A percentile compares a stretch with the other conserved stretches of the same genome.
These are phyloP conservation scores for Euphorbia tirucalli DNA, from an alignment of 345 rosid species.

Conservation along the genomic window DNA sequence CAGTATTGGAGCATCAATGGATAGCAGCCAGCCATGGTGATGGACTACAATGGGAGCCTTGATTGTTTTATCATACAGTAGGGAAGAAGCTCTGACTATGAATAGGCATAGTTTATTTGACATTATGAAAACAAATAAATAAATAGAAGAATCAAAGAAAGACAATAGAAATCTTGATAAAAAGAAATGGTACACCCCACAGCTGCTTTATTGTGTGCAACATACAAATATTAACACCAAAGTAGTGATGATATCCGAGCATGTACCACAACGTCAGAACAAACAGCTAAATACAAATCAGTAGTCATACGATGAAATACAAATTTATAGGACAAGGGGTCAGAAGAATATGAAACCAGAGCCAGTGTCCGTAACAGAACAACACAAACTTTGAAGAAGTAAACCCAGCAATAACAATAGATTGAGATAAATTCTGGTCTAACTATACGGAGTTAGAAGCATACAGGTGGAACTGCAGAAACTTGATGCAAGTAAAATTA, in stretches of 20 bases:
- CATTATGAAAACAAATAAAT: too few relatives aligned
- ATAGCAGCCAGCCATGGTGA: neutral
- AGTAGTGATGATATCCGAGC: neutral
- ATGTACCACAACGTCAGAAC: neutral
- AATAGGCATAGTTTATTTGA: too few relatives aligned
- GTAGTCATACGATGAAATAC: neutral
- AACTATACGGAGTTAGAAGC: neutral
- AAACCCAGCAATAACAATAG: neutral
- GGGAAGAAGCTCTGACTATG: too few relatives aligned
- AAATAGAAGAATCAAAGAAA: too few relatives aligned
- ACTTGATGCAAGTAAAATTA: too few relatives aligned
- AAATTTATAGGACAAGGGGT: neutral
- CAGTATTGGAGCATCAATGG: neutral
- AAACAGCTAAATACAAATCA: too few relatives aligned
- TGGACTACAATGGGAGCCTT: neutral
- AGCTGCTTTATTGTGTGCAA: neutral
- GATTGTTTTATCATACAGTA: too few relatives aligned
- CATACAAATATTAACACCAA: neutral
- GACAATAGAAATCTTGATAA: neutral
- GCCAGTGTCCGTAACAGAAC: neutral
- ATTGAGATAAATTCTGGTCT: neutral
- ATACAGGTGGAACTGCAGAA: neutral
- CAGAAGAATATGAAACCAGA: neutral
- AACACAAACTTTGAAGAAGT: neutral
- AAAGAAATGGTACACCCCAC: neutral